phyloP scores from a whole-genome alignment of 352 stramenopile genomes.

The Pythium sp. region DNA sequence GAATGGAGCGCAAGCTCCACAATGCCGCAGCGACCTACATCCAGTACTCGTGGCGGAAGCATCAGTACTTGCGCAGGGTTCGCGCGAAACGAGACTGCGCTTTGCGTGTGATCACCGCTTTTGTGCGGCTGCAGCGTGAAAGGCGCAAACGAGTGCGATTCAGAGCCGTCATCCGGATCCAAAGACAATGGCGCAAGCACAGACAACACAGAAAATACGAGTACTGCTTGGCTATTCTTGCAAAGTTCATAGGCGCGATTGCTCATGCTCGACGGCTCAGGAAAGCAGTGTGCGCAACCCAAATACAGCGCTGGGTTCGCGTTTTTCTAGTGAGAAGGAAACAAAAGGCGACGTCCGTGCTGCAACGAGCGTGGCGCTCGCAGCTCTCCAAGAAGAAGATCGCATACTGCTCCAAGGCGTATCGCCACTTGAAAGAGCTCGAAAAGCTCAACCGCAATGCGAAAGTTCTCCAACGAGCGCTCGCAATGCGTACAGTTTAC shows the following conservation, averaged over 20 bases:
- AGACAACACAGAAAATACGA: conserved; percentile 9
- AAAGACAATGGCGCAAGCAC: conserved; percentile 28
- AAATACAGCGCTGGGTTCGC: conserved; percentile 38
- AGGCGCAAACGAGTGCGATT: conserved; percentile 17
- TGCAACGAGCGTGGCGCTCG: conserved; percentile 52
- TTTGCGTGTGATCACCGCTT: conserved; percentile 32
- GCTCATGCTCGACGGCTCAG: conserved; percentile 11
- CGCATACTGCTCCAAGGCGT: conserved; percentile 23
- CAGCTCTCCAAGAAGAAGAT: conserved; percentile 37
- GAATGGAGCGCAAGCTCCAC: conserved; percentile 58
- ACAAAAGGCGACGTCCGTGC: conserved; percentile 13
- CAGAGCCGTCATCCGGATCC: conserved; percentile 33
- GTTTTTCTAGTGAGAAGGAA: conserved; percentile 7
- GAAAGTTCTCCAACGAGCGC: conserved; percentile 40
- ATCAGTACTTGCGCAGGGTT: conserved; percentile 8
- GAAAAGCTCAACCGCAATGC: conserved; percentile 33
- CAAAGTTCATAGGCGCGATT: conserved; percentile 20
- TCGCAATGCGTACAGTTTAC: conserved; percentile 30
- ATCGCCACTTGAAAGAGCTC: conserved; percentile 28
- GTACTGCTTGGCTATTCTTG: conserved; percentile 18
- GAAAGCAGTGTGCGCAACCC: neutral
- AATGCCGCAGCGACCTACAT: conserved; percentile 69
- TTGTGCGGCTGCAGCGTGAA: conserved; percentile 21
- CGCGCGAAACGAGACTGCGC: conserved; percentile 22
- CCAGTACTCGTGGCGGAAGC: conserved; percentile 56